Conservation (phyloP, 148 eudicot genomes). For the Cornus controversa region DNA sequence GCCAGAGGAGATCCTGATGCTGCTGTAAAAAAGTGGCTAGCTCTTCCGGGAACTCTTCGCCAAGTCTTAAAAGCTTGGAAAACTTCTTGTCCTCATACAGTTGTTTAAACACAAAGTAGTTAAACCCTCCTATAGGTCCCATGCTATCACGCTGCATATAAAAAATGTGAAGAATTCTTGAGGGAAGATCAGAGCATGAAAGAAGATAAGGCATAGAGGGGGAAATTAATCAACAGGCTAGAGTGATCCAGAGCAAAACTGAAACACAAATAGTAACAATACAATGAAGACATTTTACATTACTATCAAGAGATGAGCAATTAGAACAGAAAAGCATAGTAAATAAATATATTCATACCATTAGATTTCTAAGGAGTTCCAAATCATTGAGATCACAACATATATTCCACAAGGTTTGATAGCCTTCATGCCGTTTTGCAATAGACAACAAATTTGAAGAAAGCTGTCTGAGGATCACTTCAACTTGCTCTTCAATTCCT, state of each 20-base stretch:
- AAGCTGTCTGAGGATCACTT: slow-evolving; percentile 45
- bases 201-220: slow-evolving; percentile 5
- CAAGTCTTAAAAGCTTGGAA: slow-evolving; percentile 82
- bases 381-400: slow-evolving; percentile 82
- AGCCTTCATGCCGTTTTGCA: slow-evolving; percentile 84
- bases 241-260: background rate
- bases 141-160: slow-evolving; percentile 75
- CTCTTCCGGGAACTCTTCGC: slow-evolving; percentile 90
- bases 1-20: slow-evolving; percentile 79
- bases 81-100: slow-evolving; percentile 58
- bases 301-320: background rate
- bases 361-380: slow-evolving; percentile 70
- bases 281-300: background rate
- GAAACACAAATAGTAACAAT: no score
- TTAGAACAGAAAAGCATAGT: no score
- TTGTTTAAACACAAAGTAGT: slow-evolving; percentile 80
- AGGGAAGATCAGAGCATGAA: slow-evolving; percentile 1
- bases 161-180: slow-evolving; percentile 8
- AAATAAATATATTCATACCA: slow-evolving; percentile 45
- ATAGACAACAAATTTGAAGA: slow-evolving; percentile 71
- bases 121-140: slow-evolving; percentile 95
- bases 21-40: slow-evolving; percentile 70
- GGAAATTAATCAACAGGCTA: background rate
- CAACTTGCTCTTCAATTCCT: slow-evolving; percentile 52
- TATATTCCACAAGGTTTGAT: slow-evolving; percentile 81